Percentiles rank a stretch among this genome's conserved stretches.
These are phyloP conservation scores for Penicillium vulpinum DNA, from an alignment of 2,329 filamentous ascomycete species.

Conservation along the genomic window DNA sequence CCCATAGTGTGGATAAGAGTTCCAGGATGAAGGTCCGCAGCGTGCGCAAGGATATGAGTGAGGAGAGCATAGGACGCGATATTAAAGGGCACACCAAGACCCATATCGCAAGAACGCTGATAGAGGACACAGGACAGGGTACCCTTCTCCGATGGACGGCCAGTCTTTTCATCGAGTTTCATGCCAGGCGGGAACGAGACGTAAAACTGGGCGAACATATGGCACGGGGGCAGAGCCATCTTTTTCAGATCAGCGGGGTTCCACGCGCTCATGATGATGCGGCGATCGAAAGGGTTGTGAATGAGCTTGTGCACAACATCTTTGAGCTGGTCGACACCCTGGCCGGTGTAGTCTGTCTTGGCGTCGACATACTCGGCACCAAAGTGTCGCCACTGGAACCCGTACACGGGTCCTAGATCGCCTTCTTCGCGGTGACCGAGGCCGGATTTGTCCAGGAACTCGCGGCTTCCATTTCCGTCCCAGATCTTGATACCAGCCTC, in stretches of 20 bases:
- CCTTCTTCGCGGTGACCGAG: constrained; percentile 78
- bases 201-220: constrained; percentile 98
- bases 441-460: constrained; percentile 83
- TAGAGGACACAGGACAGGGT: constrained; percentile 86
- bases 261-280: constrained; percentile 92
- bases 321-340: constrained; percentile 90
- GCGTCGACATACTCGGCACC: constrained; percentile 84
- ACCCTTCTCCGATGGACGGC: constrained; percentile 54
- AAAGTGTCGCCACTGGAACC: constrained; percentile 99
- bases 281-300: constrained; percentile 79
- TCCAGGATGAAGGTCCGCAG: constrained; percentile 79
- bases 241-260: constrained; percentile 81
- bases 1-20: constrained; percentile 95
- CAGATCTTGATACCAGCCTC: constrained; percentile 90
- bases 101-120: constrained; percentile 95
- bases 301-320: constrained; percentile 86
- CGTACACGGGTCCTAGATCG: constrained; percentile 93
- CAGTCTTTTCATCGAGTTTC: constrained; percentile 31
- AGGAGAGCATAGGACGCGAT: constrained; percentile 92
- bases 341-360: constrained; percentile 76
- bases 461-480: constrained; percentile 93
- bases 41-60: constrained; percentile 92
- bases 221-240: constrained; percentile 92
- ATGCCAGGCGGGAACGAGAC: constrained; percentile 65
- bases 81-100: constrained; percentile 95